Evolutionary conservation across 306 rosid genomes (phyloP), one percentile per base, ranked within the genome.

Genomic region (Mimosa bimucronata): DNA sequence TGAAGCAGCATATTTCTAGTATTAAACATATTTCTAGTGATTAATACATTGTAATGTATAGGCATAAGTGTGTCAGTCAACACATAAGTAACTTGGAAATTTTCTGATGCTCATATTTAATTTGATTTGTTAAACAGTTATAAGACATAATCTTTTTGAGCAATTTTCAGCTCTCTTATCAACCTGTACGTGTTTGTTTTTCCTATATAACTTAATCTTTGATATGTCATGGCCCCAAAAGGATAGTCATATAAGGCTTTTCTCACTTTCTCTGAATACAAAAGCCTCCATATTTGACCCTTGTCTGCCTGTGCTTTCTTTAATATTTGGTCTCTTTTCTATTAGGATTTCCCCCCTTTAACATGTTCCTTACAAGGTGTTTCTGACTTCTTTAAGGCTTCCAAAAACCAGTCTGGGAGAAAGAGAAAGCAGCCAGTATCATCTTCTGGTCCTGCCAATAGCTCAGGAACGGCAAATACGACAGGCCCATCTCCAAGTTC

Each of bases 371-470:
- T 76, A 87, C 78, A 71, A 81, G 52, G 75, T 83, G 79, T 40
- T 71, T 83, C 71, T 66, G 81, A 72, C 84, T 82, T 73, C 82
- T 83, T 80, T 64, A 88, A 93, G 99, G 97, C 88, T 86, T 89
- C 97, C 45, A 96, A 96, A 88, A 96, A 75, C 86, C 99, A 96
- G 89, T 84, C 96, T 29, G 98, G 94, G 81, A 93, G 99, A 88
- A 96, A 96, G 91, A 90, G 98, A 81, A 96, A 96, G 86, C 99
- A 96, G 76, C 93, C 98, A 25, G 98, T 88, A 46, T 91, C 99
- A 71, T 96, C 99, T 83, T 96, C 98, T 15, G 99, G 99, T 70
- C 99, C 99, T 80, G 99, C 99, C 66, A 96, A 96, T 83, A 96
- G 99, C 85, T 86, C 99, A 12, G 99, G 99, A 84, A 96, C 99